A percentile compares a stretch with the other conserved stretches of the same genome.
phyloP scores from a whole-genome alignment of 1,139 yeast genomes.

The Groenewaldozyma sp. region DNA sequence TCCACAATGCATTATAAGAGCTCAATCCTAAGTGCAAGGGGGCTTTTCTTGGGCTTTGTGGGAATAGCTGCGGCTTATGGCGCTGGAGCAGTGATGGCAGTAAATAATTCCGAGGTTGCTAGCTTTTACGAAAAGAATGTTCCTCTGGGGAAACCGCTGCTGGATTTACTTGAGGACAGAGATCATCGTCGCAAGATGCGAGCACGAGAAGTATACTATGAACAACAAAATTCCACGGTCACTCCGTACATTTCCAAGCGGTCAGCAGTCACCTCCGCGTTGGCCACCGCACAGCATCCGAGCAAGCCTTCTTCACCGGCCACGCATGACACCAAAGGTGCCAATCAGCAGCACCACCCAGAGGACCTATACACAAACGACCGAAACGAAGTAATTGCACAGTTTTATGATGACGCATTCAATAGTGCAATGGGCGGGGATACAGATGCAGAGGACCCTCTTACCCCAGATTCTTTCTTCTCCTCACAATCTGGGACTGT shows the following conservation, averaged over 20 bases:
- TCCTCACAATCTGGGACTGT: constrained; percentile 24
- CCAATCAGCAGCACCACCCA: constrained; percentile 5
- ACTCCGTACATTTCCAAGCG: constrained; percentile 15
- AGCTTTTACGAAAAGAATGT: constrained; percentile 17
- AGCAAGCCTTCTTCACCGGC: constrained; percentile 2
- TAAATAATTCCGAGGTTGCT: constrained; percentile 10
- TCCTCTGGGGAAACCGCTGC: constrained; percentile 18
- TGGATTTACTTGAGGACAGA: constrained; percentile 23
- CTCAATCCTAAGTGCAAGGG: not conserved
- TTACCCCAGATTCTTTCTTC: constrained; percentile 22
- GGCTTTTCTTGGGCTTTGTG: not conserved
- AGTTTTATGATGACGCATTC: constrained; percentile 3
- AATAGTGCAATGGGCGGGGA: constrained; percentile 5
- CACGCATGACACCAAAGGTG: constrained; percentile 8
- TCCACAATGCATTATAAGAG: no score
- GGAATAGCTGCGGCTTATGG: constrained; percentile 2
- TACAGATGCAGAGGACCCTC: constrained; percentile 19
- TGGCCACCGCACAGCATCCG: not conserved
- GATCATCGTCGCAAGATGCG: constrained; percentile 14
- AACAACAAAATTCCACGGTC: constrained; percentile 9
- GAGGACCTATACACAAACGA: constrained; percentile 6
- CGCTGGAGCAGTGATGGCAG: constrained; percentile 5
- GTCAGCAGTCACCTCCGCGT: constrained; percentile 3
- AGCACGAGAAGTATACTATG: constrained; percentile 14
- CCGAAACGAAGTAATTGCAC: constrained; percentile 4